Evolutionary conservation across 371 early-diverging fungal species (phyloP).

Genomic region (Entomophthora muscae): DNA sequence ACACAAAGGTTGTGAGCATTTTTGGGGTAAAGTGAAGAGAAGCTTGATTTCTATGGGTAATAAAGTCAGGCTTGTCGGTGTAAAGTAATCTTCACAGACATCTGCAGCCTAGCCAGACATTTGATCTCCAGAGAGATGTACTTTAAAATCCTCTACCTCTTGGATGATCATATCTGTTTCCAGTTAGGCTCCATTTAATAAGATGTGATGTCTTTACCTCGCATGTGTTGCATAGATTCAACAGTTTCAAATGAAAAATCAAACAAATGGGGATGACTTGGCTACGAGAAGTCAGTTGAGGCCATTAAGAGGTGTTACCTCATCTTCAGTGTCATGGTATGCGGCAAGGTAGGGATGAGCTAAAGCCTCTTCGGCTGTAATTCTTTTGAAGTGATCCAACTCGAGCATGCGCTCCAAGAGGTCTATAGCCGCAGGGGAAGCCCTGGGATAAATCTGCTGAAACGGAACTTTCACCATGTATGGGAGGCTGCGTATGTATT

Average conservation of each 20-base stretch:
- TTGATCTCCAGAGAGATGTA: not conserved
- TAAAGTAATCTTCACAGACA: too few relatives aligned
- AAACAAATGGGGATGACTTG: constrained; percentile 46
- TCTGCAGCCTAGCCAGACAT: too few relatives aligned
- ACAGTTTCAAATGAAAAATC: constrained; percentile 86
- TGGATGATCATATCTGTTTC: constrained; percentile 58
- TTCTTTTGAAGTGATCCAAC: constrained; percentile 65
- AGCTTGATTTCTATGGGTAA: too few relatives aligned
- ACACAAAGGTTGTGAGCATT: too few relatives aligned
- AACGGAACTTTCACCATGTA: constrained; percentile 78
- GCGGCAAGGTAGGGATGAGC: constrained; percentile 58
- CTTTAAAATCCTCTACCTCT: constrained; percentile 60
- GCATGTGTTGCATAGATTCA: constrained; percentile 75
- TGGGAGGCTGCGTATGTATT: constrained; percentile 84
- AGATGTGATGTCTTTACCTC: constrained; percentile 27
- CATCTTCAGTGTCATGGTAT: constrained; percentile 62
- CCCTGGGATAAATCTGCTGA: constrained; percentile 56
- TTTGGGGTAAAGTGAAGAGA: too few relatives aligned
- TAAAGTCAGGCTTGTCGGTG: too few relatives aligned
- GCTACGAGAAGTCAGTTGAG: constrained; percentile 14
- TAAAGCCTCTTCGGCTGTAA: constrained; percentile 64
- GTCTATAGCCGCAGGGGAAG: constrained; percentile 55
- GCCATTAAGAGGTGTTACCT: constrained; percentile 22
- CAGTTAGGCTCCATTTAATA: constrained; percentile 1
- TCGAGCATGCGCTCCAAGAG: constrained; percentile 56